Evolutionary conservation across 2,329 filamentous ascomycete species (phyloP).

Genomic region (Graphiopsis chlorocephala): DNA sequence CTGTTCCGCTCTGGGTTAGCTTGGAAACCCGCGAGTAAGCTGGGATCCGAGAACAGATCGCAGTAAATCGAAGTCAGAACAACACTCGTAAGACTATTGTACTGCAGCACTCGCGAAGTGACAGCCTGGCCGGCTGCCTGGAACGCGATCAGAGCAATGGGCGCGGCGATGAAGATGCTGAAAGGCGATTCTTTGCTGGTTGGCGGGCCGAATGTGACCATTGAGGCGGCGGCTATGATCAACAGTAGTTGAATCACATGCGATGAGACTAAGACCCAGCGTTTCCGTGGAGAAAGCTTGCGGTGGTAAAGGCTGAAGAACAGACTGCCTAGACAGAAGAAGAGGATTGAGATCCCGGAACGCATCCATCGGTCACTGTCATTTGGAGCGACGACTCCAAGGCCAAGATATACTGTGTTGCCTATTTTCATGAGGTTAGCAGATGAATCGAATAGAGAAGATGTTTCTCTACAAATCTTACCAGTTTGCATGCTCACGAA

Average conservation of each 20-base stretch:
- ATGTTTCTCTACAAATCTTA: conserved; percentile 33
- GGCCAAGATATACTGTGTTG: conserved; percentile 76
- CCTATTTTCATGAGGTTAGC: conserved; percentile 32
- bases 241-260: conserved; percentile 43
- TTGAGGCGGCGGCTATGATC: conserved; percentile 38
- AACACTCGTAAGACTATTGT: conserved; percentile 72
- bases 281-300: conserved; percentile 56
- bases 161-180: conserved; percentile 53
- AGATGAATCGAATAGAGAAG: background rate
- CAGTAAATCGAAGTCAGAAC: conserved; percentile 81
- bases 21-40: conserved; percentile 42
- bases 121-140: conserved; percentile 77
- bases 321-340: conserved; percentile 71
- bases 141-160: conserved; percentile 69
- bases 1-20: conserved; percentile 54
- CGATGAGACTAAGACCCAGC: conserved; percentile 60
- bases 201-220: conserved; percentile 41
- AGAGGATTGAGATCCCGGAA: conserved; percentile 65
- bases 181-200: conserved; percentile 24
- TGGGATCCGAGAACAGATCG: conserved; percentile 69
- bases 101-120: conserved; percentile 66
- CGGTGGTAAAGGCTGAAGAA: conserved; percentile 69
- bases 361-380: conserved; percentile 65
- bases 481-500: conserved; percentile 85
- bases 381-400: conserved; percentile 58